phyloP scores from a whole-genome alignment of 23 red algal genomes.

The Cyanidium caldarium region DNA sequence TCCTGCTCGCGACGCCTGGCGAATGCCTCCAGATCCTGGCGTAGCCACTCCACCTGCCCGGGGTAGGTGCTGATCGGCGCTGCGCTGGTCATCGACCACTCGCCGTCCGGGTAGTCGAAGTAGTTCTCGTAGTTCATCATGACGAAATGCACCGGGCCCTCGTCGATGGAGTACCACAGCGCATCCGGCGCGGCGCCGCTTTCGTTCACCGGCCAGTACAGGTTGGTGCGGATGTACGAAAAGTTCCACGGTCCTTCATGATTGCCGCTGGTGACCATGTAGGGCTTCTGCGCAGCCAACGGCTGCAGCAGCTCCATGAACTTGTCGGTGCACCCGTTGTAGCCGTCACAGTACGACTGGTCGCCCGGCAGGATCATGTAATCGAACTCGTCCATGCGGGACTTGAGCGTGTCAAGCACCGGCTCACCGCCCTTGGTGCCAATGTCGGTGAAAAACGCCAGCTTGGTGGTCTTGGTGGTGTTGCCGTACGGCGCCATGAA shows the following conservation, averaged over 20 bases:
- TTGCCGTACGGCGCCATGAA: constrained; percentile 24
- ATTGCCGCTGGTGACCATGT: constrained; percentile 18
- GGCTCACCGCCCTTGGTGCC: constrained; percentile 23
- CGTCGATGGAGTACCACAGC: constrained; percentile 20
- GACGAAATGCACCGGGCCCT: constrained; percentile 18
- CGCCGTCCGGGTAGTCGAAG: constrained; percentile 15
- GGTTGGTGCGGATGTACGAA: constrained; percentile 19
- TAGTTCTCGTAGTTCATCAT: constrained; percentile 34
- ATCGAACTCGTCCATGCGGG: constrained; percentile 9
- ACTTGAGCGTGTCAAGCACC: constrained; percentile 6
- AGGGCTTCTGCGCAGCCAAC: constrained; percentile 9
- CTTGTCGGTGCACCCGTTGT: constrained; percentile 1
- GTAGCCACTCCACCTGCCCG: constrained; percentile 18
- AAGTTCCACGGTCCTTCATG: constrained; percentile 30
- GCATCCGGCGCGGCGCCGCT: constrained; percentile 18
- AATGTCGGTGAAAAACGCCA: constrained; percentile 24
- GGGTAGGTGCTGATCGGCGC: constrained; percentile 19
- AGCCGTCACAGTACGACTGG: constrained; percentile 19
- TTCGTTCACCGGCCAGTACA: constrained; percentile 19
- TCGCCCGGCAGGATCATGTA: constrained; percentile 25
- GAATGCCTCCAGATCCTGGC: constrained; percentile 10
- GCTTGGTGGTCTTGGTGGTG: constrained; percentile 13
- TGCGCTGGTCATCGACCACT: constrained; percentile 14
- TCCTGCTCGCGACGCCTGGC: constrained; percentile 4
- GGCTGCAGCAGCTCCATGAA: constrained; percentile 8